Evolutionary conservation across 1,139 yeast genomes (phyloP).

Genomic region (Kazachstania sp.): DNA sequence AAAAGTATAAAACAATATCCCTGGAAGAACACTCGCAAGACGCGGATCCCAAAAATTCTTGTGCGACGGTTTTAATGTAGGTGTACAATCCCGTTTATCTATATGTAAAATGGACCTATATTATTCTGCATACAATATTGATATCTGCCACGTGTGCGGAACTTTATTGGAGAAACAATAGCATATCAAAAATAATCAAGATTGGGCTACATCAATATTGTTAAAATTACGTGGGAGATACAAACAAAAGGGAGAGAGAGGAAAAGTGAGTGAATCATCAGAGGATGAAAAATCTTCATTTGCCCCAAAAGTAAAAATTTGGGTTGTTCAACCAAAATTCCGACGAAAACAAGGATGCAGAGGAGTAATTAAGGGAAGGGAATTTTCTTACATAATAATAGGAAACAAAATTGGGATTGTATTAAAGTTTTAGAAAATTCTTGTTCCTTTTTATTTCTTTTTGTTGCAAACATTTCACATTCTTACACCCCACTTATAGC

Average conservation of each 20-base stretch:
- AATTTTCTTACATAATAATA: not conserved
- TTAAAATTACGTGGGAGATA: not conserved
- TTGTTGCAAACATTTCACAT: not conserved
- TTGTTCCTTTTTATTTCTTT: constrained; percentile 1
- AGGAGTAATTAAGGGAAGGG: not conserved
- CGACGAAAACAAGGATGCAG: not conserved
- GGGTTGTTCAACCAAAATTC: too few relatives aligned
- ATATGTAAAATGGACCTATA: not conserved
- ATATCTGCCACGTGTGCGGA: too few relatives aligned
- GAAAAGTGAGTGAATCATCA: too few relatives aligned
- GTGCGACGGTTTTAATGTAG: not conserved
- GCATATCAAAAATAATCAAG: too few relatives aligned
- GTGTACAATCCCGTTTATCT: not conserved
- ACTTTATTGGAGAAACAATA: too few relatives aligned
- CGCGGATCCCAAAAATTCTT: not conserved
- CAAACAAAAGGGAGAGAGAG: too few relatives aligned
- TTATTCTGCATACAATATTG: not conserved
- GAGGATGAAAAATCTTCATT: too few relatives aligned
- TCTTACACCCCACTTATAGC: not conserved
- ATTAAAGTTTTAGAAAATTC: not conserved
- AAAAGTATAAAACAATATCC: not conserved
- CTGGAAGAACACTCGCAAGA: not conserved
- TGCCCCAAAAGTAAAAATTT: too few relatives aligned
- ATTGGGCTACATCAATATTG: not conserved
- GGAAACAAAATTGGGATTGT: not conserved